Base-by-base conservation (phyloP, 805 yeast species). In the Schwanniomyces polymorphus region DNA sequence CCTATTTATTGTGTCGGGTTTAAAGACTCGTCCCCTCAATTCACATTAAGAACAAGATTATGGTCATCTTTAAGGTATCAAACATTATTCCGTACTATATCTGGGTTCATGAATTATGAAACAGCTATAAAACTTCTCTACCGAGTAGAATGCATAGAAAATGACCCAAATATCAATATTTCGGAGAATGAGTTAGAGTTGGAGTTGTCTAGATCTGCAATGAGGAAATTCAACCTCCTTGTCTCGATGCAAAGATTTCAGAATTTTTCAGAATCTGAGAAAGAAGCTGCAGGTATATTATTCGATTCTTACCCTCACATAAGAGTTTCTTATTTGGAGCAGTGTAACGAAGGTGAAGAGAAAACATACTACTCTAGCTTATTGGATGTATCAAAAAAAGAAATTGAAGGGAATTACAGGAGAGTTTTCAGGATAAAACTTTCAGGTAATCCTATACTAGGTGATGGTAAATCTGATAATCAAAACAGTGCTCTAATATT, bases 401-500 rank as follows among this genome's bases (percentile, higher is more conserved):
- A 81, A 57, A 86, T 85, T 0, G 78, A 70, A 56, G 79, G 86
- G 38, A 74, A 72, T 7, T 55, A 50, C 23, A n/a, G 48, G 11
- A 60, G 56, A 27, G 49, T 75, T 75, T 78, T 67, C 65, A 79
- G 85, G 51, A 74, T 92, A n/a, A 81, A 78, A 57, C 75, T 92
- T 11, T 87, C 97, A 2, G 98, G 98, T 12, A 86, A 92, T 67
- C 98, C 98, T 10, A 92, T 92, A 44, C 72, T 91, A 39, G 98
- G 98, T 25, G 98, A 92, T 67, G 98, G 98, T 29, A 92, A 92
- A 64, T 85, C 97, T 12, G 98, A 92, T 64, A 92, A 92, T 64
- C 98, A 92, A 68, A 92, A 92, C 61, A 88, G 88, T 63, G 82
- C 96, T 2, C 63, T 92, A 34, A 84, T 91, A 11, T 92, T 88